Evolutionary conservation across 257 asterid species (phyloP).

Genomic region (Solanum clarkiae): DNA sequence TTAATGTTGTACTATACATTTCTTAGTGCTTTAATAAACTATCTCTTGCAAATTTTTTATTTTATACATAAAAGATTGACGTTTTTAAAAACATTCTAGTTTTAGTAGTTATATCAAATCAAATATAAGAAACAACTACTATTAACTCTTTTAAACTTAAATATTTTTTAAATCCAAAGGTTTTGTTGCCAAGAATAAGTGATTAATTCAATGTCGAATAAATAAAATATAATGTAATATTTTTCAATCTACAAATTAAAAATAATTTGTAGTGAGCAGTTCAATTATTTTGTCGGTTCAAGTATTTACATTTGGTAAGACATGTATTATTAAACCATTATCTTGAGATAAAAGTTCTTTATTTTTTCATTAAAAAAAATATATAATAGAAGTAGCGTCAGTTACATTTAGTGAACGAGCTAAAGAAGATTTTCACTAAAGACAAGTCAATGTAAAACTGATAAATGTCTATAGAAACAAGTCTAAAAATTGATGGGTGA

Average conservation of each 20-base stretch:
- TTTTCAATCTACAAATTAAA: too few relatives aligned
- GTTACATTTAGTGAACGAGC: neutral
- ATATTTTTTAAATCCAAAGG: neutral
- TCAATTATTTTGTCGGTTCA: neutral
- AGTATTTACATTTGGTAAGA: neutral
- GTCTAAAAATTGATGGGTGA: neutral
- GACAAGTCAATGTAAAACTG: neutral
- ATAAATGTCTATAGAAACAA: neutral
- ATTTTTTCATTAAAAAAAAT: too few relatives aligned
- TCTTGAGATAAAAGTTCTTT: neutral
- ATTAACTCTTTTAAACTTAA: neutral
- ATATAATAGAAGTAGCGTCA: neutral
- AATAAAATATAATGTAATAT: too few relatives aligned
- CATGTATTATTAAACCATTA: neutral
- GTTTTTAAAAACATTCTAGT: neutral
- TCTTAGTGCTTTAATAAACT: neutral
- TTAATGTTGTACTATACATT: neutral
- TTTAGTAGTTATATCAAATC: neutral
- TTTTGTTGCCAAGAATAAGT: neutral
- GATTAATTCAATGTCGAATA: too few relatives aligned
- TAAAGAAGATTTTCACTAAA: neutral
- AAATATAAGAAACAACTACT: neutral
- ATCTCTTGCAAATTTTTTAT: neutral
- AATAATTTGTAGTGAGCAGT: too few relatives aligned
- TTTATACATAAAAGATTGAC: neutral